phyloP scores from a whole-genome alignment of 2,329 filamentous ascomycete genomes.

The Cyanodermella asteris region DNA sequence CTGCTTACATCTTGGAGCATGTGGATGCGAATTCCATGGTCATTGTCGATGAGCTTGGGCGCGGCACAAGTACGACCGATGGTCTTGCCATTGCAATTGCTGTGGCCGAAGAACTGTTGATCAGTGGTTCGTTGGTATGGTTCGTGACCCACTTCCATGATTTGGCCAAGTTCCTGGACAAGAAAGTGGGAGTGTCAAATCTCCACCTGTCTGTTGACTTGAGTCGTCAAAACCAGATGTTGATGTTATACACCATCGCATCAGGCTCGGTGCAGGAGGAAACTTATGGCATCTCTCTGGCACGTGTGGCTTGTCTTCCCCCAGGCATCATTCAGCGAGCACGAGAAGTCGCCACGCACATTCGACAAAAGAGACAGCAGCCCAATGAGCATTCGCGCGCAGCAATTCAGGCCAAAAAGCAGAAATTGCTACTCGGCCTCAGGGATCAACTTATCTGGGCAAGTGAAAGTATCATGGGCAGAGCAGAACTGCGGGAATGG shows the following conservation, averaged over 20 bases:
- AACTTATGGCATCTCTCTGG: conserved; percentile 70
- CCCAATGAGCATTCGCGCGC: conserved; percentile 37
- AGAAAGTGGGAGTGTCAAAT: conserved; percentile 59
- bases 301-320: conserved; percentile 53
- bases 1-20: conserved; percentile 76
- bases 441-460: conserved; percentile 53
- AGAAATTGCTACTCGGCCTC: conserved; percentile 52
- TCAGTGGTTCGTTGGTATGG: conserved; percentile 61
- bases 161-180: conserved; percentile 50
- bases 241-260: conserved; percentile 69
- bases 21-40: conserved; percentile 54
- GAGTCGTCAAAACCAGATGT: conserved; percentile 40
- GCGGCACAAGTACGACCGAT: conserved; percentile 74
- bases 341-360: conserved; percentile 37
- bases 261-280: conserved; percentile 47
- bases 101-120: conserved; percentile 69
- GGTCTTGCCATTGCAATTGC: conserved; percentile 76
- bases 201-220: conserved; percentile 59
- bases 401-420: conserved; percentile 36
- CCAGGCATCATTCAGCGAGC: conserved; percentile 44
- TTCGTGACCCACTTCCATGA: conserved; percentile 89
- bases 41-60: conserved; percentile 78
- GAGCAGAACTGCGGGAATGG: conserved; percentile 40
- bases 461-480: conserved; percentile 40
- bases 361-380: conserved; percentile 36